Conservation (phyloP, 345 rosid species). For the Arabis alpina region DNA sequence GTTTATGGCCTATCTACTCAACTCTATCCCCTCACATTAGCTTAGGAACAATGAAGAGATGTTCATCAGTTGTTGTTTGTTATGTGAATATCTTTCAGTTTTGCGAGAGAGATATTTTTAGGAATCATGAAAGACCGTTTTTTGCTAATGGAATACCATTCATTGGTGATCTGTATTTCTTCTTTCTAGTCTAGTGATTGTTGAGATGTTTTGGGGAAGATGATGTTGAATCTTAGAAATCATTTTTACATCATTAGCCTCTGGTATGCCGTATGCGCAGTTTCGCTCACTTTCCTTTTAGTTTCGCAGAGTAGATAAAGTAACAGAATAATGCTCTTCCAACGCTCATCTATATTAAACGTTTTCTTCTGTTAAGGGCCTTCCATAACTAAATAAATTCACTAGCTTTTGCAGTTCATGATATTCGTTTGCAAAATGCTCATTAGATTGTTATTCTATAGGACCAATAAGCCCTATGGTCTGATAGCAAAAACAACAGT, state of each 20-base stretch:
- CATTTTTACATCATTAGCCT: constrained; percentile 5
- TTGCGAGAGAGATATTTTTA: constrained; percentile 2
- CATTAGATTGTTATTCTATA: background rate
- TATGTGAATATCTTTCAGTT: constrained; percentile 19
- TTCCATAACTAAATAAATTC: no score
- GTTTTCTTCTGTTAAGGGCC: no score
- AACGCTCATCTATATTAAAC: no score
- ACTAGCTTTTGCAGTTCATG: constrained; percentile 1
- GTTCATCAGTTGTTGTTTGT: constrained; percentile 18
- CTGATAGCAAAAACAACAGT: constrained; percentile 7
- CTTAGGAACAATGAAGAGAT: constrained; percentile 29
- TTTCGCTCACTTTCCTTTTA: background rate
- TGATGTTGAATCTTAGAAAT: constrained; percentile 25
- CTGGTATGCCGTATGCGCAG: background rate
- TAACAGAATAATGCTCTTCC: no score
- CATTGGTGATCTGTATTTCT: constrained; percentile 11
- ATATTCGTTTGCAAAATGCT: background rate
- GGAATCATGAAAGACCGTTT: constrained; percentile 7
- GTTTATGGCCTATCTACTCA: constrained; percentile 4
- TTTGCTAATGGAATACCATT: constrained; percentile 5
- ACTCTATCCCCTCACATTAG: background rate
- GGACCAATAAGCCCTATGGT: background rate
- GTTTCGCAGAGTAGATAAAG: background rate
- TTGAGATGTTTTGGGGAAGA: constrained; percentile 4
- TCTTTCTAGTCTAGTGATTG: constrained; percentile 9